These are phyloP conservation scores for Phytophthora chlamydospora DNA, from an alignment of 352 stramenopile species.

Conservation along the genomic window DNA sequence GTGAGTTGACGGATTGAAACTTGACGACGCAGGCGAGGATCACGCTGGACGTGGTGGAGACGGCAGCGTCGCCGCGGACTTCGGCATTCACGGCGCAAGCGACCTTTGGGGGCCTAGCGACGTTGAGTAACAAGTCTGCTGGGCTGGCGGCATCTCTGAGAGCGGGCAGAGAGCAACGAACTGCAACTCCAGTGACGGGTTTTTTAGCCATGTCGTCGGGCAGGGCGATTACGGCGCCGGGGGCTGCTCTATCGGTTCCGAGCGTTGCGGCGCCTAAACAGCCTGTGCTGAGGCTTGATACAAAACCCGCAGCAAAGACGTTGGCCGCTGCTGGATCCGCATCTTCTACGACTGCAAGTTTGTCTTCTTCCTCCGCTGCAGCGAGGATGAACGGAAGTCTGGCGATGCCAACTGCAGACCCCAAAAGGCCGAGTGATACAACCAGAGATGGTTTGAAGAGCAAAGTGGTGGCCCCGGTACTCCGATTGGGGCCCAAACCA, in stretches of 20 bases:
- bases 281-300: slow-evolving; percentile 8
- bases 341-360: background rate
- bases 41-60: slow-evolving; percentile 34
- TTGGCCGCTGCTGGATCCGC: background rate
- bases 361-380: background rate
- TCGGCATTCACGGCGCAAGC: slow-evolving; percentile 12
- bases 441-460: slow-evolving; percentile 4
- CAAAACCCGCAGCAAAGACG: slow-evolving; percentile 30
- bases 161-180: background rate
- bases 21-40: slow-evolving; percentile 24
- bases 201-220: slow-evolving; percentile 27
- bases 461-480: slow-evolving; percentile 19
- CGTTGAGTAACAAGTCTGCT: slow-evolving; percentile 1
- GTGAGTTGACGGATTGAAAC: slow-evolving; percentile 10
- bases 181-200: slow-evolving; percentile 1
- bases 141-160: background rate
- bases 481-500: slow-evolving; percentile 14
- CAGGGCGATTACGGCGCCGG: slow-evolving; percentile 39
- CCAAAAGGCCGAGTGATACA: slow-evolving; percentile 9
- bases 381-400: background rate
- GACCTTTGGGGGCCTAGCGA: slow-evolving; percentile 7
- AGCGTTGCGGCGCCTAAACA: slow-evolving; percentile 21
- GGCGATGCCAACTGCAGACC: slow-evolving; percentile 5
- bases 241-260: slow-evolving; percentile 29
- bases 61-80: background rate